These are phyloP conservation scores for Collybia nuda DNA, from an alignment of 768 basidiomycete species.

Conservation along the genomic window DNA sequence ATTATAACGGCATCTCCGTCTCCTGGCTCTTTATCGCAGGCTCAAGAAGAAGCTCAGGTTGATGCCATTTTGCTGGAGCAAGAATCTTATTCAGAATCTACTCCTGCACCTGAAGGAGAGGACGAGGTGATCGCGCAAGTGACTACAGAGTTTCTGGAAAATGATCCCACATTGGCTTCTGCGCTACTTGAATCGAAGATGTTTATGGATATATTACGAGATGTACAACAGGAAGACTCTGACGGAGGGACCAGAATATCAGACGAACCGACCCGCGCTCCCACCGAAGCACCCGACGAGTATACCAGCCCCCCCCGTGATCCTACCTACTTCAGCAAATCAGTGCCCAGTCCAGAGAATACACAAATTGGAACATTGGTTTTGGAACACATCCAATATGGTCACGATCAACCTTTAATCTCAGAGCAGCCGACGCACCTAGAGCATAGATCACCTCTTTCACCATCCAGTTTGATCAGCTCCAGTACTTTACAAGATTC, in stretches of 20 bases:
- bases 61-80: no score
- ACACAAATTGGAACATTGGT: no score
- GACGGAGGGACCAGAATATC: background rate
- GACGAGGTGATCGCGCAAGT: background rate
- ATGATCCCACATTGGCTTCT: conserved; percentile 1
- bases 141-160: conserved; percentile 5
- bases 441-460: background rate
- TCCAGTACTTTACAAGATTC: conserved; percentile 11
- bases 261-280: background rate
- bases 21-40: no score
- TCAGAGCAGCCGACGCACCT: background rate
- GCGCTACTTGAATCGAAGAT: conserved; percentile 4
- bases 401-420: background rate
- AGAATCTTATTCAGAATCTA: no score
- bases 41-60: no score
- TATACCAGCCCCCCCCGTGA: background rate
- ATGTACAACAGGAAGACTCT: background rate
- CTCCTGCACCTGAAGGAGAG: background rate
- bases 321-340: background rate
- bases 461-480: conserved; percentile 12
- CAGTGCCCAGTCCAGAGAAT: background rate
- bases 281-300: background rate
- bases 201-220: conserved; percentile 2
- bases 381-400: background rate
- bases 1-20: no score